These are phyloP conservation scores for Lecanicillium sp. DNA, from an alignment of 2,329 filamentous ascomycete species.

Conservation along the genomic window DNA sequence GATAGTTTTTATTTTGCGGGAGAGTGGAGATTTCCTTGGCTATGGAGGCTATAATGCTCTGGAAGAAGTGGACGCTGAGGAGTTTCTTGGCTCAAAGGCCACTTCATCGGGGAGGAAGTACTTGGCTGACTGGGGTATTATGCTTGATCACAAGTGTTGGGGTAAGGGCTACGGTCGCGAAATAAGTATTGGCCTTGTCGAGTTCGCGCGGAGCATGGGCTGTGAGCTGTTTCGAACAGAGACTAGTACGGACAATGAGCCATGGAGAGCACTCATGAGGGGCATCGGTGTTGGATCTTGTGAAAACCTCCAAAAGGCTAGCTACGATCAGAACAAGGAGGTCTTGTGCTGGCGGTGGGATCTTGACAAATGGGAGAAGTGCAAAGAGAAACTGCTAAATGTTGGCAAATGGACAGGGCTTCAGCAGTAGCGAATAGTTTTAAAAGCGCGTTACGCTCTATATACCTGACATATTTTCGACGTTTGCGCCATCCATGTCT, in stretches of 20 bases:
- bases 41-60: slow-evolving; percentile 14
- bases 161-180: slow-evolving; percentile 15
- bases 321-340: slow-evolving; percentile 7
- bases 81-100: not conserved
- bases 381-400: slow-evolving; percentile 8
- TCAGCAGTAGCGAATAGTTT: not conserved
- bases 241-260: slow-evolving; percentile 12
- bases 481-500: not conserved
- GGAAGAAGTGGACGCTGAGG: not conserved
- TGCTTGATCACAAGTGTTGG: slow-evolving; percentile 15
- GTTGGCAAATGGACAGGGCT: slow-evolving; percentile 10
- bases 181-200: slow-evolving; percentile 12
- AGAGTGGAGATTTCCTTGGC: slow-evolving; percentile 11
- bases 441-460: not conserved
- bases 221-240: slow-evolving; percentile 12
- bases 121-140: slow-evolving; percentile 12
- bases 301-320: slow-evolving; percentile 6
- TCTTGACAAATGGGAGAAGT: slow-evolving; percentile 9
- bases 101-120: not conserved
- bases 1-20: slow-evolving; percentile 10
- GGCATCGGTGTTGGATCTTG: slow-evolving; percentile 6
- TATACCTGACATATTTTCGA: not conserved
- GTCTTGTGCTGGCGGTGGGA: slow-evolving; percentile 8
- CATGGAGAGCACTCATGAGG: slow-evolving; percentile 10
- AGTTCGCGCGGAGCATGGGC: slow-evolving; percentile 13